Conservation (phyloP, 306 rosid species). For the Cucumis cinereus region DNA sequence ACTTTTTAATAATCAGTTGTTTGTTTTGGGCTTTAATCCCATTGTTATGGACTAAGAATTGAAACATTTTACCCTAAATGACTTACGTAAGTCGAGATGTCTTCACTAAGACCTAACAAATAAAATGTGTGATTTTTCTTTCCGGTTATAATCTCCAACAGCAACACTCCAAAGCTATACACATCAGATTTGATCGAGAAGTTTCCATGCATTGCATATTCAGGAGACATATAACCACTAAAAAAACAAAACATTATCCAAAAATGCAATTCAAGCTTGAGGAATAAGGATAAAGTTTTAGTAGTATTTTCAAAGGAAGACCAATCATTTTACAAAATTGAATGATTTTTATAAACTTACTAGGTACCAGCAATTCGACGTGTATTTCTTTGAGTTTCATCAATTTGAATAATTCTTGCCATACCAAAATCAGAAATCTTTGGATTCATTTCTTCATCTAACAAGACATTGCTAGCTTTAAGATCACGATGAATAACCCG, state of each 20-base stretch:
- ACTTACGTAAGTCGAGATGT: constrained; percentile 13
- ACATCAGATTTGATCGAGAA: constrained; percentile 10
- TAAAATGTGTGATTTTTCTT: constrained; percentile 8
- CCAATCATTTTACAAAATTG: too few species aligned
- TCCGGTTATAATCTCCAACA: constrained; percentile 14
- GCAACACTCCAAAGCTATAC: constrained; percentile 12
- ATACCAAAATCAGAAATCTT: constrained; percentile 37
- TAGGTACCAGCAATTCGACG: constrained; percentile 20
- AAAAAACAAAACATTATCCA: not conserved
- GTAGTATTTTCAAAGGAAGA: too few species aligned
- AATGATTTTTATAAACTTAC: constrained; percentile 14
- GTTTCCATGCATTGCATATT: constrained; percentile 11
- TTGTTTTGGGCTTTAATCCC: too few species aligned
- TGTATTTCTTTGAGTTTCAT: constrained; percentile 25
- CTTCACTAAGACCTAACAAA: not conserved
- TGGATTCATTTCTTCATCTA: constrained; percentile 26
- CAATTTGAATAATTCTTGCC: constrained; percentile 18
- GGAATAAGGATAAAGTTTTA: too few species aligned
- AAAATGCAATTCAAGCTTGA: too few species aligned
- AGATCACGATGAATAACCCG: constrained; percentile 25
- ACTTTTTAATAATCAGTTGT: too few species aligned
- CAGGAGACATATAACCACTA: constrained; percentile 12
- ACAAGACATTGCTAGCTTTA: constrained; percentile 26
- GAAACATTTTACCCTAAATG: too few species aligned
- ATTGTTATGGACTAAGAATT: too few species aligned